Base-by-base conservation (phyloP, 2,329 filamentous ascomycete genomes). In the Hypoxylon rubiginosum region DNA sequence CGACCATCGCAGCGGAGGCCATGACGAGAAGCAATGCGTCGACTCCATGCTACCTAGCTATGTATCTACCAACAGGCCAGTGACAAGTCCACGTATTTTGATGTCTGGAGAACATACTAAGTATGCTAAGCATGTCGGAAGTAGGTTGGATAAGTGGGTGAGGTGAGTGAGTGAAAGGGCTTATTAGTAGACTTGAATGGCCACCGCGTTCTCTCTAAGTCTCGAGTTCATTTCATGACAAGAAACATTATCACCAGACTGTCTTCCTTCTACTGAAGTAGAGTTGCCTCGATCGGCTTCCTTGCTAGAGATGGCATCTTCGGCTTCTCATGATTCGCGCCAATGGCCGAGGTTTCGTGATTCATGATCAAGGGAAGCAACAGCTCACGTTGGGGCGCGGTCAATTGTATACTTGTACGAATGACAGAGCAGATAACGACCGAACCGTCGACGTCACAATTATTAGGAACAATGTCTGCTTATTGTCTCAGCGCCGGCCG, bases 81-180 rank as follows among this genome's bases (percentile, higher is more conserved):
- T 43, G 58, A 59, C 60, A 46, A 69, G 56, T 66, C 66, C 66
- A 69, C 66, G 66, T 69, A 66, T 61, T 62, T 43, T 60, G 26
- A 36, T 50, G 28, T 64, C 39, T 21, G 30, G 59, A 69, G 50
- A 46, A 36, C 48, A 43, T 55, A 17, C 24, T 55, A 57, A 46
- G 51, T 62, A 28, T 58, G 36, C 24, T 7, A 15, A 48, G 21
- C 9, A 13, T 48, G 39, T 21, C 32, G 39, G 53, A 61, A 54
- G 30, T 28, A 50, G 21, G 26, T 58, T 34, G 36, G 28, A 21
- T 52, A 46, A 50, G 63, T 58, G 50, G 45, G 63, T 61, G 46
- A 59, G 52, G 63, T 58, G 50, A 49, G 63, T 61, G 50, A 59
- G 52, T 54, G 53, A 61, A 49, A 59, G 19, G 55, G 36, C 39